These are phyloP conservation scores for Quercus rubra DNA, from an alignment of 306 rosid genomes.

Conservation along the genomic window DNA sequence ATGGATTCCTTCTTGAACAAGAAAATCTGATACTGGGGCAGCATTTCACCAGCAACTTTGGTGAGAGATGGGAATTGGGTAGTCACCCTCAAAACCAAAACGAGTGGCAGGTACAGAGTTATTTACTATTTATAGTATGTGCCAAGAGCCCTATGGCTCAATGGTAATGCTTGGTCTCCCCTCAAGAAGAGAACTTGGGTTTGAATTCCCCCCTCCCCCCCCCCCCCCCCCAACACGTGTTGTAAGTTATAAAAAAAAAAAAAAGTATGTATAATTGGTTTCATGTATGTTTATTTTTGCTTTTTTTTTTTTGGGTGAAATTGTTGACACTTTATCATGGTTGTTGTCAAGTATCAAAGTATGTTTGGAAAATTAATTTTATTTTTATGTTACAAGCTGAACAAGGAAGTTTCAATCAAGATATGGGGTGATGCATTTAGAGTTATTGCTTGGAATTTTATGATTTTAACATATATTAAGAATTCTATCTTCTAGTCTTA, in stretches of 20 bases:
- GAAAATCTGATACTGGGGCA: slow-evolving; percentile 35
- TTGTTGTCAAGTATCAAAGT: background rate
- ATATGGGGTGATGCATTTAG: background rate
- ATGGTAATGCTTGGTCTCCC: too few relatives aligned
- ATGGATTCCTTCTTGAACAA: slow-evolving; percentile 36
- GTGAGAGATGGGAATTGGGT: slow-evolving; percentile 21
- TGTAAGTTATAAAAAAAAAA: too few relatives aligned
- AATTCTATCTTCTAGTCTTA: background rate
- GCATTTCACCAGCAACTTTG: slow-evolving; percentile 25
- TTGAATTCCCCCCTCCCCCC: too few relatives aligned
- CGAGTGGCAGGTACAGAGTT: slow-evolving; percentile 53
- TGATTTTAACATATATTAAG: background rate
- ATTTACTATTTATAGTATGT: background rate
- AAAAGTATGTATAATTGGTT: background rate
- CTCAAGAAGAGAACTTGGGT: too few relatives aligned
- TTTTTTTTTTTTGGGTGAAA: background rate
- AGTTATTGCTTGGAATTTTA: background rate
- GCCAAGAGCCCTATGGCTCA: too few relatives aligned
- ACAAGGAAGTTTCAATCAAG: background rate
- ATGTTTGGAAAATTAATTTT: background rate
- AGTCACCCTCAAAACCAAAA: slow-evolving; percentile 38
- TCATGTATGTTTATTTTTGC: background rate
- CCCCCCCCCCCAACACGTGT: too few relatives aligned
- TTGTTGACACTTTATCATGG: background rate
- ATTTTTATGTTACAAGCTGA: background rate